phyloP scores from a whole-genome alignment of 257 asterid species.

The Plectranthus barbatus region DNA sequence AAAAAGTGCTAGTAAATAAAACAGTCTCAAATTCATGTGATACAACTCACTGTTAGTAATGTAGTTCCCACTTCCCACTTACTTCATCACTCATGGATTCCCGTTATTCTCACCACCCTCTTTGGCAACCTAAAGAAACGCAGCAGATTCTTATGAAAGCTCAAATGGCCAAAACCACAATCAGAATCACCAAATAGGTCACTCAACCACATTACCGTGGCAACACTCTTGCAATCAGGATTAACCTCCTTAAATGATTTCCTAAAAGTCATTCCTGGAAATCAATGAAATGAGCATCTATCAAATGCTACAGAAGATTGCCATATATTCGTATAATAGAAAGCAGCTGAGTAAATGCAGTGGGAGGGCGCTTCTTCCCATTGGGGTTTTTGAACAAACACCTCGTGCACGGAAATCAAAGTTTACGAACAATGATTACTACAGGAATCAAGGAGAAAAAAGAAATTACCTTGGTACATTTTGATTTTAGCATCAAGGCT shows the following conservation, averaged over 20 bases:
- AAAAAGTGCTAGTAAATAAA: not conserved
- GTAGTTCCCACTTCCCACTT: constrained; percentile 6
- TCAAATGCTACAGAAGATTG: not conserved
- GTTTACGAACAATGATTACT: not conserved
- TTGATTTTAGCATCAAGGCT: constrained; percentile 75
- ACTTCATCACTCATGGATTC: constrained; percentile 68
- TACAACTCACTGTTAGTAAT: not conserved
- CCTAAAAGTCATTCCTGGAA: constrained; percentile 64
- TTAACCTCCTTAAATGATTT: constrained; percentile 57
- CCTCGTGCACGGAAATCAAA: not conserved
- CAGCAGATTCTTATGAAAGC: not conserved
- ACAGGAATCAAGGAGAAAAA: no score
- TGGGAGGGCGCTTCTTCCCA: constrained; percentile 60
- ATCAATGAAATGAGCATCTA: not conserved
- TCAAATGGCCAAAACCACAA: not conserved
- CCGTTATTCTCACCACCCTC: constrained; percentile 88
- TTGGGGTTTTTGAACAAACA: constrained; percentile 27
- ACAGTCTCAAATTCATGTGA: not conserved
- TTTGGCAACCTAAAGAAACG: constrained; percentile 51
- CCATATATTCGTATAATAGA: not conserved
- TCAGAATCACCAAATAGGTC: not conserved
- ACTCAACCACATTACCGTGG: constrained; percentile 27
- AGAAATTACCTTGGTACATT: constrained; percentile 57
- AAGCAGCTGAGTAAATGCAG: constrained; percentile 39
- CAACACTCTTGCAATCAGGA: constrained; percentile 60